Evolutionary conservation across 345 rosid species (phyloP).

Genomic region (Gossypium herbaceum): DNA sequence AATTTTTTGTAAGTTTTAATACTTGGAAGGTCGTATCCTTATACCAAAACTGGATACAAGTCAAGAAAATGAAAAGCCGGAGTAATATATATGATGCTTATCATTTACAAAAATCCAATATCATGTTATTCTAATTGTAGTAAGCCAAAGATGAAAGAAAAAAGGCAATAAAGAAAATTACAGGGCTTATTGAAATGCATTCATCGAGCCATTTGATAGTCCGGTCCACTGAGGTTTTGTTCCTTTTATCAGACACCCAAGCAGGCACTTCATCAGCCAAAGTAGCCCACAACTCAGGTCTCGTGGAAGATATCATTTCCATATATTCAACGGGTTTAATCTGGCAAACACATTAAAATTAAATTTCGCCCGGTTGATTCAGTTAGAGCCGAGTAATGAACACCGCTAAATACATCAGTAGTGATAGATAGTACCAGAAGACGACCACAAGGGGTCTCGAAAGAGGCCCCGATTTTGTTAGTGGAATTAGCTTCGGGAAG

Average conservation of each 20-base stretch:
- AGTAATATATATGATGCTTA: not conserved
- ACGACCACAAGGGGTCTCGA: slow-evolving; percentile 69
- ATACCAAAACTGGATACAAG: not conserved
- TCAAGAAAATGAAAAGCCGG: not conserved
- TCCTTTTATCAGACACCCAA: slow-evolving; percentile 61
- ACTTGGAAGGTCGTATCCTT: not conserved
- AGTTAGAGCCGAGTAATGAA: not conserved
- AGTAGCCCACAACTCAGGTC: slow-evolving; percentile 56
- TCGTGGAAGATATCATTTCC: slow-evolving; percentile 62
- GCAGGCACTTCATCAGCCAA: slow-evolving; percentile 82
- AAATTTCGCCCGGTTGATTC: not conserved
- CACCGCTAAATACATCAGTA: not conserved
- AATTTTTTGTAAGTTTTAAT: not conserved
- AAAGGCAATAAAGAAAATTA: slow-evolving; percentile 14
- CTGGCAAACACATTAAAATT: slow-evolving; percentile 30
- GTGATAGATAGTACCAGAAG: slow-evolving; percentile 36
- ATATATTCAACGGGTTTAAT: slow-evolving; percentile 54
- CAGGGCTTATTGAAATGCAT: slow-evolving; percentile 52
- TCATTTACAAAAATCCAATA: not conserved
- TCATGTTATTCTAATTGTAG: not conserved
- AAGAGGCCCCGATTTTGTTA: slow-evolving; percentile 63
- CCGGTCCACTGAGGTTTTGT: slow-evolving; percentile 56
- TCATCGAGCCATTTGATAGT: slow-evolving; percentile 75
- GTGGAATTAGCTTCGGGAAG: slow-evolving; percentile 48
- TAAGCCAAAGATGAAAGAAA: not conserved